Base-by-base conservation (phyloP, 2,329 filamentous ascomycete species). In the Trichoderma koningii region DNA sequence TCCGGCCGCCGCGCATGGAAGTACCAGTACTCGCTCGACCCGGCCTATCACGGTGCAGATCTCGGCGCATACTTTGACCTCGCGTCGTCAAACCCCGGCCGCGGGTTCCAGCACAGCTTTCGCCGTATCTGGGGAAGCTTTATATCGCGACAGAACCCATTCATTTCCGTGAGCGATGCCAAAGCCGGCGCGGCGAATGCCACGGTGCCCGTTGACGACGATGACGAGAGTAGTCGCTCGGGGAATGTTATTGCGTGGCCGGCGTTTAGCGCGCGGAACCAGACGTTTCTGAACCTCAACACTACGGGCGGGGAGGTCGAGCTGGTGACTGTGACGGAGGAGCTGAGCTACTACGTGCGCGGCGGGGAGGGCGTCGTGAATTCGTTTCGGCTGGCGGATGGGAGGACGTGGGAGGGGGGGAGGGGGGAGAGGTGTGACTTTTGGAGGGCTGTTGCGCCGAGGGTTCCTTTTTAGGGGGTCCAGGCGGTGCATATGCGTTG, bases 1-100 rank as follows among this genome's bases (percentile, higher is more conserved):
- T 59, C 48, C 17, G n/a, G 26, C 3, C 72, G 74, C 3, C 66
- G 75, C 34, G 74, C 76, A 4, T 83, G 78, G 74, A 80, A 80
- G 48, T 83, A 83, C 68, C 82, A 85, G 68, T 83, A 79, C 70
- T 80, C 78, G 5, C 76, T 81, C 34, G 74, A 77, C 0, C 76
- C 76, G 12, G 76, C 76, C 1, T 70, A 65, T 7, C 81, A 83
- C 70, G 76, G 73, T 21, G 67, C 72, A 9, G 80, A 83, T 64
- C 30, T 79, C 4, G 44, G 52, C 0, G 77, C 75, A 0, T 77
- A 80, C 62, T 75, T 78, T 55, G 69, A 70, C n/a, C 34, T 38
- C 34, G 34, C 34, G 34, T 10, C 2, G 0, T 71, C 71, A 60
- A 68, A 66, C 70, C 67, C 71, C 34, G 66, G 69, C 26, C 38